These are phyloP conservation scores for Hylodesmum podocarpum DNA, from an alignment of 306 rosid genomes.

Conservation along the genomic window DNA sequence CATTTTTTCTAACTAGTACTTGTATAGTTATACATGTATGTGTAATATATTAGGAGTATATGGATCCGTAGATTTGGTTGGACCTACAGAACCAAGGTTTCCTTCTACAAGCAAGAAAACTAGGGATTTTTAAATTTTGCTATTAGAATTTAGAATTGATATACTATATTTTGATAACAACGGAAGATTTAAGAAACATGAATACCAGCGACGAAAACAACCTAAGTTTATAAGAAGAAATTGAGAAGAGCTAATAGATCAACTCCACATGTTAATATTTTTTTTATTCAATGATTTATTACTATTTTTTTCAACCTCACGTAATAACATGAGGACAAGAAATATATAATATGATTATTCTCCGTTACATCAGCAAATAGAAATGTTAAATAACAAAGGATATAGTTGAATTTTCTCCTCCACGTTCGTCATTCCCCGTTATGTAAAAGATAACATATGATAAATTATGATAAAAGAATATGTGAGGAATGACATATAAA, in stretches of 20 bases:
- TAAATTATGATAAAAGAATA: too few species aligned
- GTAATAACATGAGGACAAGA: too few species aligned
- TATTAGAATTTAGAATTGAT: neutral
- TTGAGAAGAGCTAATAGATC: neutral
- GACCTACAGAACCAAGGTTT: neutral
- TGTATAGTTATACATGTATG: neutral
- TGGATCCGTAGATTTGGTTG: conserved; percentile 1
- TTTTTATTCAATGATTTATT: too few species aligned
- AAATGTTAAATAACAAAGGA: neutral
- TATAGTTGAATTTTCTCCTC: neutral
- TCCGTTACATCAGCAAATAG: neutral
- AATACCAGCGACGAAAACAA: neutral
- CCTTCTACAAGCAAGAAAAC: neutral
- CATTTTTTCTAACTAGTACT: neutral
- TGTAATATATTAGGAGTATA: neutral
- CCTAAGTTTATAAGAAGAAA: neutral
- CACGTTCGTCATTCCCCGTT: neutral
- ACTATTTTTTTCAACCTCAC: too few species aligned
- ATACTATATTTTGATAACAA: neutral
- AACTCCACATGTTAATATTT: neutral
- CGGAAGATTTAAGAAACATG: neutral
- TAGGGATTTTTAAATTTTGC: conserved; percentile 8
- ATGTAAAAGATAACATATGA: too few species aligned
- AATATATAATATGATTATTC: neutral
- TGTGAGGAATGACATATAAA: too few species aligned